Evolutionary conservation across 148 eudicot genomes (phyloP).

Genomic region (Euryodendron excelsum): DNA sequence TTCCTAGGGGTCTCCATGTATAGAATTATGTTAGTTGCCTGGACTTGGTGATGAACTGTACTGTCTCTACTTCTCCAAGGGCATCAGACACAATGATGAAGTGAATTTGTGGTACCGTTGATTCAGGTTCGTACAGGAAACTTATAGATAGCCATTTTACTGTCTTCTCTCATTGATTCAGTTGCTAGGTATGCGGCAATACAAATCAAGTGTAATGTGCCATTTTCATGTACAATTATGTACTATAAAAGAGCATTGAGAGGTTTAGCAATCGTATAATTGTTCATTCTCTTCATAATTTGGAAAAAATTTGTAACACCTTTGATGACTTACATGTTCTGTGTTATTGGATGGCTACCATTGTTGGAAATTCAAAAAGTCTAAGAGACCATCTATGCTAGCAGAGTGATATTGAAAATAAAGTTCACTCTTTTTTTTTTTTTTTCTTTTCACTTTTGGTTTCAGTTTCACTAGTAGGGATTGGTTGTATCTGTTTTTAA

Average conservation of each 20-base stretch:
- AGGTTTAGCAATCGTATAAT: not conserved
- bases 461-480: not conserved
- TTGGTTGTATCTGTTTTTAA: not conserved
- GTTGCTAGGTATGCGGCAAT: conserved; percentile 7
- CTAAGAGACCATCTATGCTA: not conserved
- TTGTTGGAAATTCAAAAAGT: not conserved
- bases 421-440: not conserved
- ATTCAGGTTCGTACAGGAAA: not conserved
- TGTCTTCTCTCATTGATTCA: conserved; percentile 4
- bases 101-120: not conserved
- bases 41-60: not conserved
- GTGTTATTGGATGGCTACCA: not conserved
- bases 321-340: not conserved
- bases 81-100: conserved; percentile 3
- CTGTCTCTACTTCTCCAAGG: not conserved
- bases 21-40: conserved; percentile 11
- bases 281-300: conserved; percentile 2
- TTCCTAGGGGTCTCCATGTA: not conserved
- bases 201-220: not conserved
- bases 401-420: not conserved
- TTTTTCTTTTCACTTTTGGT: not conserved
- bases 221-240: not conserved
- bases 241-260: not conserved
- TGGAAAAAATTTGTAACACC: not conserved
- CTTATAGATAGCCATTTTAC: not conserved